phyloP scores from a whole-genome alignment of 1,284 basidiomycete species.

The Violaceomyces palustris region DNA sequence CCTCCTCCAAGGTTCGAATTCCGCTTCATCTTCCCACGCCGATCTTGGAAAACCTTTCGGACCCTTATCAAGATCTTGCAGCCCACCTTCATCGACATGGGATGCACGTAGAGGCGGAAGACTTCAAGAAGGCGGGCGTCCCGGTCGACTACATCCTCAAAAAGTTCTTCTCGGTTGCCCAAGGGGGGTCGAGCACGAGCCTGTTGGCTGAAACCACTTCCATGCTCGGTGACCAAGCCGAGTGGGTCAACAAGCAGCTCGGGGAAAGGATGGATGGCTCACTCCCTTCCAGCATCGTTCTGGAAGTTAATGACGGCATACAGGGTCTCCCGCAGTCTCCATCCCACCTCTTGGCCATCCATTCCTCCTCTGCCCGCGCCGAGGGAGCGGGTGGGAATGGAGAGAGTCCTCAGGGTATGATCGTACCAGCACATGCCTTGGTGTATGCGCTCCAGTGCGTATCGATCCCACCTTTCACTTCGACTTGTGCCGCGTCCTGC shows the following conservation, averaged over 20 bases:
- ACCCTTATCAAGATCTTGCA: constrained; percentile 21
- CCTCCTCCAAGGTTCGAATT: too few relatives aligned
- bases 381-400: too few relatives aligned
- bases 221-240: too few relatives aligned
- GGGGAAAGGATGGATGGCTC: too few relatives aligned
- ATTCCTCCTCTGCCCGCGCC: too few relatives aligned
- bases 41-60: constrained; percentile 9
- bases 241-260: too few relatives aligned
- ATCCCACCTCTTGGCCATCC: constrained; percentile 21
- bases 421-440: constrained; percentile 17
- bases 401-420: too few relatives aligned
- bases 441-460: constrained; percentile 27
- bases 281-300: too few relatives aligned
- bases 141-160: constrained; percentile 16
- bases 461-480: constrained; percentile 21
- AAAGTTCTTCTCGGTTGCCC: too few relatives aligned
- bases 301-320: constrained; percentile 6
- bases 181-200: too few relatives aligned
- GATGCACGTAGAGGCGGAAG: constrained; percentile 10
- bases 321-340: constrained; percentile 6
- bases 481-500: too few relatives aligned
- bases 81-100: constrained; percentile 21
- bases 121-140: constrained; percentile 6
- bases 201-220: too few relatives aligned
- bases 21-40: constrained; percentile 22